Base-by-base conservation (phyloP, 2,329 filamentous ascomycete genomes). In the Penicillium sp. region DNA sequence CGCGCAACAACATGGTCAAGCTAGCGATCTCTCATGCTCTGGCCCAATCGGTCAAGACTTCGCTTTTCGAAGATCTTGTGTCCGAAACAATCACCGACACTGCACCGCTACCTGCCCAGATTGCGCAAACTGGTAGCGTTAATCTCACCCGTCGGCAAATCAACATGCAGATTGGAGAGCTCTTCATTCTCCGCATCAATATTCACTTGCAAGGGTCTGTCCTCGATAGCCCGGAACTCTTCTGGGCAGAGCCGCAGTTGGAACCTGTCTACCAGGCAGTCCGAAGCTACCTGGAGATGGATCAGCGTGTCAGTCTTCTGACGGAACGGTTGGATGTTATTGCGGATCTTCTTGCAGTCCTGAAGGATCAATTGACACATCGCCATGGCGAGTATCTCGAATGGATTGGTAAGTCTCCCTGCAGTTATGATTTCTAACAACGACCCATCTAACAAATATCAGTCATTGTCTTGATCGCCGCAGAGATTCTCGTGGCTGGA, bases 141-240 rank as follows among this genome's bases (percentile, higher is more conserved):
- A 88, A 90, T 55, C 85, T 99, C 58, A 91, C 88, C 58, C 87
- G 93, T 43, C 86, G 87, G 58, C 87, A 97, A 73, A 97, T 99
- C 81, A 97, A 97, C 81, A 97, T 97, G 93, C 93, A 97, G 77
- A 97, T 99, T 60, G 94, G 94, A 73, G 93, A 99, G 78, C 85
- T 99, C 53, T 99, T 99, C 76, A 97, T 99, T 71, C 81, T 99
- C 33, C 87, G 94, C 59, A 97, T 99, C 79, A 97, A 94, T 75
- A 97, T 99, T 70, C 96, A 99, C 77, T 83, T 99, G 50, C 96
- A 97, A 75, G 94, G 94, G 35, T 96, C 91, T 31, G 93, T 99
- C 6, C 87, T 99, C 39, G 94, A 99, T 74, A 96, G 93, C 10
- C 94, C 94, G 0, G 94, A 99, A 77, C 83, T 99, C 42, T 97